These are phyloP conservation scores for Pythium scleroteichum DNA, from an alignment of 352 stramenopile genomes.

Conservation along the genomic window DNA sequence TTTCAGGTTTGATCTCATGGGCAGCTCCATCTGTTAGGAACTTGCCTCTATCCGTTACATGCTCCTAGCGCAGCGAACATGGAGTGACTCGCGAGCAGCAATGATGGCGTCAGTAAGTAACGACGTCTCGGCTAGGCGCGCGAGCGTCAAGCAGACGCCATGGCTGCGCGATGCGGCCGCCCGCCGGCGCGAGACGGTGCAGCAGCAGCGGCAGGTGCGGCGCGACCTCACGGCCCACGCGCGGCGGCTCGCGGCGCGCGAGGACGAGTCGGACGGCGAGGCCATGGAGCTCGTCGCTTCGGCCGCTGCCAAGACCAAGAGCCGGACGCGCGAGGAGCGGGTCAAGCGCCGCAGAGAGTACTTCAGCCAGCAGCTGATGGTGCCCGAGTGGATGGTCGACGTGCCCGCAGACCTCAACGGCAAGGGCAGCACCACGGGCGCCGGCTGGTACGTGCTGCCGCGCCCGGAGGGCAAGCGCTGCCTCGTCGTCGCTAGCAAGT, in stretches of 20 bases:
- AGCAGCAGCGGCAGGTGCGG: constrained; percentile 73
- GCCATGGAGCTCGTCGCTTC: constrained; percentile 28
- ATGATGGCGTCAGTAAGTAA: background rate
- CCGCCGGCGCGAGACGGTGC: constrained; percentile 56
- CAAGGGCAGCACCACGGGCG: constrained; percentile 56
- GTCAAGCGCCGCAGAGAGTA: constrained; percentile 69
- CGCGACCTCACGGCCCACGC: constrained; percentile 81
- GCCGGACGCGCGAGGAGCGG: constrained; percentile 71
- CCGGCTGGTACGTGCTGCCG: constrained; percentile 90
- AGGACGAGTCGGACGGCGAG: constrained; percentile 20
- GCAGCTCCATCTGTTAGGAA: background rate
- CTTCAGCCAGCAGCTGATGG: constrained; percentile 84
- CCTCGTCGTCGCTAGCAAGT: constrained; percentile 87
- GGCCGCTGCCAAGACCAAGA: constrained; percentile 37
- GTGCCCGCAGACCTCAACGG: constrained; percentile 85
- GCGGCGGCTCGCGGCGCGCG: constrained; percentile 49
- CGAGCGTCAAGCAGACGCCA: constrained; percentile 61
- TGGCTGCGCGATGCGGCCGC: constrained; percentile 64
- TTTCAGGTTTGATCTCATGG: background rate
- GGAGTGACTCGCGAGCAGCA: background rate
- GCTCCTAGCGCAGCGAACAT: background rate
- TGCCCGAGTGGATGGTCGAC: constrained; percentile 91
- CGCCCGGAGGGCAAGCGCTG: constrained; percentile 91
- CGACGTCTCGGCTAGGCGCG: constrained; percentile 36
- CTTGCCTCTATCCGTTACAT: background rate